A percentile compares a stretch with the other conserved stretches of the same genome.
Conservation (phyloP, 495 filamentous ascomycete species). For the Penicillium herquei region DNA sequence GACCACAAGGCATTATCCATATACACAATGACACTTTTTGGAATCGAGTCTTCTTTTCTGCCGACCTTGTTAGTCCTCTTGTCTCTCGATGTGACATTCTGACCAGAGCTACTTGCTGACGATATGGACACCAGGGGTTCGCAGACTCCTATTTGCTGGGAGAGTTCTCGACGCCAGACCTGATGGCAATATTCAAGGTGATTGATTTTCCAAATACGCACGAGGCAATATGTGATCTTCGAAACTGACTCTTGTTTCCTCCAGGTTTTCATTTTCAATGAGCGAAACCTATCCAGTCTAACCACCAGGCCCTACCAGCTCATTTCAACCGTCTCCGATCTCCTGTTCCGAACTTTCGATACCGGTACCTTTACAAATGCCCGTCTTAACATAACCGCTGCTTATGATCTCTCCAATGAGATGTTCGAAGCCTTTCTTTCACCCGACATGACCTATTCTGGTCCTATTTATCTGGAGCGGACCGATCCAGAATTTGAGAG, state of each 20-base stretch:
- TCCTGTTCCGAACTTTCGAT: neutral
- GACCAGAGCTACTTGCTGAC: neutral
- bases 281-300: neutral
- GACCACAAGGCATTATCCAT: neutral
- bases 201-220: neutral
- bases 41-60: neutral
- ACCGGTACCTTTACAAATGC: neutral
- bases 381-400: neutral
- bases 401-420: neutral
- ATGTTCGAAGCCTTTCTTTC: neutral
- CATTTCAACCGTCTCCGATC: neutral
- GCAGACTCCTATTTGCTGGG: neutral
- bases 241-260: neutral
- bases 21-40: neutral
- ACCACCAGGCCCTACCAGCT: neutral
- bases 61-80: neutral
- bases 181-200: neutral
- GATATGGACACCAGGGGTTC: neutral
- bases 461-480: neutral
- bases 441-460: neutral
- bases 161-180: neutral
- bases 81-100: neutral
- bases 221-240: neutral
- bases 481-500: neutral
- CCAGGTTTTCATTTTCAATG: neutral